A percentile compares a stretch with the other conserved stretches of the same genome.
Evolutionary conservation across 2,329 filamentous ascomycete genomes (phyloP).

Genomic region (Epichloe uncinata): DNA sequence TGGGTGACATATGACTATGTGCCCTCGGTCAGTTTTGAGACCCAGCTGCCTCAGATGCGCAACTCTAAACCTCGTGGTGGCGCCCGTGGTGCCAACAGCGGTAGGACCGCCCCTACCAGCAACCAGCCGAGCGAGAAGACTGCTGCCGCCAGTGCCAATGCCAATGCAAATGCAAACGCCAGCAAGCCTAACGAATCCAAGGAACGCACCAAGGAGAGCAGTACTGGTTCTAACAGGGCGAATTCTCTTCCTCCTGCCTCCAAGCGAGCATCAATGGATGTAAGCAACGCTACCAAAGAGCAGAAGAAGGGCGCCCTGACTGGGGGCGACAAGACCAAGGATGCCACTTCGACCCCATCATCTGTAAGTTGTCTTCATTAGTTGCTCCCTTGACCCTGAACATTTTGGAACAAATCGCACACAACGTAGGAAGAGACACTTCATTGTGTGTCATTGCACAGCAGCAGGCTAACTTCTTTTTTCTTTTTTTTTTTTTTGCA

Average conservation of each 20-base stretch:
- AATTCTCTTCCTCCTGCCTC: conserved; percentile 22
- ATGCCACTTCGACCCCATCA: conserved; percentile 18
- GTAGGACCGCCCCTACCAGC: conserved; percentile 22
- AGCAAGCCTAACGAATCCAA: conserved; percentile 22
- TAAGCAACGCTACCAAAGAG: conserved; percentile 23
- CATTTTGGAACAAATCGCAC: not conserved
- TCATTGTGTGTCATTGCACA: not conserved
- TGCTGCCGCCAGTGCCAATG: conserved; percentile 4
- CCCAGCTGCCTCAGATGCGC: conserved; percentile 51
- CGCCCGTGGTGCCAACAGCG: conserved; percentile 27
- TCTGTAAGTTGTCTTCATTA: conserved; percentile 24
- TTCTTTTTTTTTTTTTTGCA: not conserved
- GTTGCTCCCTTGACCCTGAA: not conserved
- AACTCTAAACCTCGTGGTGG: conserved; percentile 38
- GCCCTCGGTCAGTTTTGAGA: conserved; percentile 76
- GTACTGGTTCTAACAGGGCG: conserved; percentile 20
- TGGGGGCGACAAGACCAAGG: conserved; percentile 28
- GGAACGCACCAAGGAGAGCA: conserved; percentile 23
- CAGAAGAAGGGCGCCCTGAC: conserved; percentile 30
- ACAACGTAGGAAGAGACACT: not conserved
- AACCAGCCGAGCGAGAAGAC: conserved; percentile 26
- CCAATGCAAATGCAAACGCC: conserved; percentile 12
- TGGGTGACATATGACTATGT: conserved; percentile 79
- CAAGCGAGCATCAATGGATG: conserved; percentile 34
- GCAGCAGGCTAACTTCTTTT: not conserved